Percentiles rank a stretch among this genome's conserved stretches.
Evolutionary conservation across 805 yeast genomes (phyloP).

Genomic region (Yamadazyma tumulicola): DNA sequence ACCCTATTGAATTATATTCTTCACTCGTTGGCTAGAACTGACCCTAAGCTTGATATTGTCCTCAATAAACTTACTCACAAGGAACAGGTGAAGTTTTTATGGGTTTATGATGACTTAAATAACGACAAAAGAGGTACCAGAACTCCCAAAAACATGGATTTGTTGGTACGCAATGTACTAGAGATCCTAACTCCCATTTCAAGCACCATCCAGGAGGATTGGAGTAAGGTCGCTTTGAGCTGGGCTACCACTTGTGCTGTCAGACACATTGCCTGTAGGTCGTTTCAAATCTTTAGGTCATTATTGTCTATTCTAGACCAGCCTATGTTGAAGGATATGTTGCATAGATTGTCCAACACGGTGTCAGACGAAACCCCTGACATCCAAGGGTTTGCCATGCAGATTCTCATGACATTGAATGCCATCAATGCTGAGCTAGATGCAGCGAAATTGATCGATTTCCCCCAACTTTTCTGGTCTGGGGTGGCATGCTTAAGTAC

Average conservation of each 20-base stretch:
- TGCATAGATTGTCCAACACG: slow-evolving; percentile 88
- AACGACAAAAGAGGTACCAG: slow-evolving; percentile 73
- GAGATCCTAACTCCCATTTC: slow-evolving; percentile 48
- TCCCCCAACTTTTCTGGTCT: slow-evolving; percentile 95
- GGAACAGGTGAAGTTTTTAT: slow-evolving; percentile 45
- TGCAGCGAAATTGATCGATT: slow-evolving; percentile 72
- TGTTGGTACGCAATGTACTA: slow-evolving; percentile 59
- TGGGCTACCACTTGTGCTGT: slow-evolving; percentile 99
- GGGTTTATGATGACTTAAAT: slow-evolving; percentile 86
- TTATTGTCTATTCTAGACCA: slow-evolving; percentile 78
- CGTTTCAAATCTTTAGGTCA: slow-evolving; percentile 89
- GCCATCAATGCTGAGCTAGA: slow-evolving; percentile 86
- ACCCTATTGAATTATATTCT: slow-evolving; percentile 70
- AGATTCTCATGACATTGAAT: slow-evolving; percentile 91
- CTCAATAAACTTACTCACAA: slow-evolving; percentile 55
- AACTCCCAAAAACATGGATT: slow-evolving; percentile 84
- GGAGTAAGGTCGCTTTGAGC: slow-evolving; percentile 78
- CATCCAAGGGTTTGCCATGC: slow-evolving; percentile 96
- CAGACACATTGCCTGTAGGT: slow-evolving; percentile 93
- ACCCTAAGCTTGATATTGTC: slow-evolving; percentile 53
- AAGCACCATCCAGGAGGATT: slow-evolving; percentile 64
- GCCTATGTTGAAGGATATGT: slow-evolving; percentile 87
- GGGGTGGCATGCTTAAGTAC: slow-evolving; percentile 88
- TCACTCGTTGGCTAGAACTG: slow-evolving; percentile 55
- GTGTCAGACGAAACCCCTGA: slow-evolving; percentile 85